phyloP scores from a whole-genome alignment of 257 asterid species.

The Handroanthus guayacan region DNA sequence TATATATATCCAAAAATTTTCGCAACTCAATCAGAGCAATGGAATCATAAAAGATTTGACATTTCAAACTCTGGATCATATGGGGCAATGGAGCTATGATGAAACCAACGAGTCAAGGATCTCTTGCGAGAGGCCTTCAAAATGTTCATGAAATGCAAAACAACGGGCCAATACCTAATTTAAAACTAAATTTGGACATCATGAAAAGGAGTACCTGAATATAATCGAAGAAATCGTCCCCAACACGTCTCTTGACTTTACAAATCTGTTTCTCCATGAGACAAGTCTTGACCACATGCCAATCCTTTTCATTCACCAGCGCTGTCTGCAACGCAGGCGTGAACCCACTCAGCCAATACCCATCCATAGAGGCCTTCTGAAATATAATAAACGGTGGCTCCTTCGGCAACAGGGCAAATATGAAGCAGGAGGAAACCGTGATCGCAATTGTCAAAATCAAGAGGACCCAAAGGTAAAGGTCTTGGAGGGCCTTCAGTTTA shows the following conservation, averaged over 20 bases:
- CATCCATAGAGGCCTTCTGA: not conserved
- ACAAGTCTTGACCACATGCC: conserved; percentile 1
- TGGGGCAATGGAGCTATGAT: too few relatives aligned
- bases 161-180: too few relatives aligned
- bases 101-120: too few relatives aligned
- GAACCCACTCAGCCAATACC: conserved; percentile 18
- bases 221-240: not conserved
- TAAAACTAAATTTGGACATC: too few relatives aligned
- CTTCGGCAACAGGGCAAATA: conserved; percentile 5
- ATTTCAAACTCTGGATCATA: too few relatives aligned
- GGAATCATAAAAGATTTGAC: too few relatives aligned
- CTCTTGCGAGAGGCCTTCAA: too few relatives aligned
- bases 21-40: too few relatives aligned
- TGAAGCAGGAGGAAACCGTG: not conserved
- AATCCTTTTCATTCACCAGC: conserved; percentile 24
- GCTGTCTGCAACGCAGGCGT: conserved; percentile 11
- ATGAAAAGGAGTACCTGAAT: not conserved
- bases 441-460: not conserved
- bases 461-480: conserved; percentile 5
- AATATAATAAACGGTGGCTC: not conserved
- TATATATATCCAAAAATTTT: too few relatives aligned
- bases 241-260: too few relatives aligned
- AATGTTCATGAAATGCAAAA: too few relatives aligned
- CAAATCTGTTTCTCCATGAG: not conserved
- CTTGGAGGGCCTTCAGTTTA: not conserved